phyloP scores from a whole-genome alignment of 345 rosid species.

The Cardamine chenopodiifolia region DNA sequence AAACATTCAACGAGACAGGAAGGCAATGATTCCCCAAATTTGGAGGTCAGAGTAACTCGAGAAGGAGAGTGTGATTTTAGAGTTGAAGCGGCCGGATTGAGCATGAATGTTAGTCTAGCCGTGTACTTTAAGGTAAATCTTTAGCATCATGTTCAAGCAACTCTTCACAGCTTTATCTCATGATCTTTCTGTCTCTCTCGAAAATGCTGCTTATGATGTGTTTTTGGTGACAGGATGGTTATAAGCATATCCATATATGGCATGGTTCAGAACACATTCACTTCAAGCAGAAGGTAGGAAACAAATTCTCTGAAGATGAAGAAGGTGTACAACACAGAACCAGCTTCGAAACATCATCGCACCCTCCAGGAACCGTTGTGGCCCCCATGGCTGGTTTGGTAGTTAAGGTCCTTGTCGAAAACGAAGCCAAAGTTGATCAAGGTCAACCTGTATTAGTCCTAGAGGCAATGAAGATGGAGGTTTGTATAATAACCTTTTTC shows the following conservation, averaged over 20 bases:
- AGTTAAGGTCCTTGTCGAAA: slow-evolving; percentile 76
- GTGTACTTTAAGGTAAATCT: slow-evolving; percentile 61
- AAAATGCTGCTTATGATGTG: slow-evolving; percentile 31
- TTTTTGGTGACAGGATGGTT: slow-evolving; percentile 55
- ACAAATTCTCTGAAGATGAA: slow-evolving; percentile 58
- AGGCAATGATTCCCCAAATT: slow-evolving; percentile 48
- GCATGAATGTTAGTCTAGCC: slow-evolving; percentile 61
- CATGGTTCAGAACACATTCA: slow-evolving; percentile 63
- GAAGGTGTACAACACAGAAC: slow-evolving; percentile 61
- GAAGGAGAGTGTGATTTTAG: slow-evolving; percentile 54
- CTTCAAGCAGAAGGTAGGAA: slow-evolving; percentile 66
- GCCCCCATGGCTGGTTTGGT: slow-evolving; percentile 98
- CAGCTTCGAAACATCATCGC: slow-evolving; percentile 53
- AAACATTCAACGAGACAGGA: slow-evolving; percentile 45
- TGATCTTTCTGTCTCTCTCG: slow-evolving; percentile 12
- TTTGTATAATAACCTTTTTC: slow-evolving; percentile 34
- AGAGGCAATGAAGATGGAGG: slow-evolving; percentile 99
- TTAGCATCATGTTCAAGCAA: slow-evolving; percentile 1
- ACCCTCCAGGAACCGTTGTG: slow-evolving; percentile 67
- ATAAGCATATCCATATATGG: slow-evolving; percentile 78
- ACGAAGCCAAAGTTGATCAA: slow-evolving; percentile 70
- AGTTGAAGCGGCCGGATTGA: slow-evolving; percentile 66
- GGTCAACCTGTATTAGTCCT: slow-evolving; percentile 82
- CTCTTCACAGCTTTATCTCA: slow-evolving; percentile 2
- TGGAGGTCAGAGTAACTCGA: slow-evolving; percentile 59